These are phyloP conservation scores for Selenicereus undatus DNA, from an alignment of 148 eudicot species.

Conservation along the genomic window DNA sequence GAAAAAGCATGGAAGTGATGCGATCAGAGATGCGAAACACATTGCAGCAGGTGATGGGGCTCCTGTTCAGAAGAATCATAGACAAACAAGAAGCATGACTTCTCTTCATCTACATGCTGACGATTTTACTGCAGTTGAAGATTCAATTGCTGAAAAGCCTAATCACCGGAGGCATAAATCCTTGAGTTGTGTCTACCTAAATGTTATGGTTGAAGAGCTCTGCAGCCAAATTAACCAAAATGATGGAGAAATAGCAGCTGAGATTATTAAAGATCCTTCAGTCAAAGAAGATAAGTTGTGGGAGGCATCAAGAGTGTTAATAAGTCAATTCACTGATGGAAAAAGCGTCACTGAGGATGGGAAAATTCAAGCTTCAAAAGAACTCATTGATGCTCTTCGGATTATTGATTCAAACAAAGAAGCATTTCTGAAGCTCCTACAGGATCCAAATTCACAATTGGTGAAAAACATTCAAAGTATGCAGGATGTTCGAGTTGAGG, in stretches of 20 bases:
- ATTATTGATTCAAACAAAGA: constrained; percentile 51
- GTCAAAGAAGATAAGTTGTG: constrained; percentile 43
- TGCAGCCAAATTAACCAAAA: constrained; percentile 38
- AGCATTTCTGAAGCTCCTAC: constrained; percentile 40
- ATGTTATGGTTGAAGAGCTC: constrained; percentile 50
- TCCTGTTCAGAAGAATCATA: constrained; percentile 34
- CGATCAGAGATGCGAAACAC: constrained; percentile 25
- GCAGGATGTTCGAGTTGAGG: constrained; percentile 37
- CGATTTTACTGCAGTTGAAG: constrained; percentile 30
- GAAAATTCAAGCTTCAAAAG: constrained; percentile 33
- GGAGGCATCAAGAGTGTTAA: constrained; percentile 63
- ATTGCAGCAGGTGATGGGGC: constrained; percentile 19
- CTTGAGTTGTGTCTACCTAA: constrained; percentile 43
- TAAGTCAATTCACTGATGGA: constrained; percentile 38
- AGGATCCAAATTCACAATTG: constrained; percentile 46
- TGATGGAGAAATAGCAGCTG: constrained; percentile 25
- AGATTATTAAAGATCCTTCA: constrained; percentile 24
- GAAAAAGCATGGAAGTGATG: constrained; percentile 24
- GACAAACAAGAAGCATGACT: constrained; percentile 34
- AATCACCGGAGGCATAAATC: constrained; percentile 38
- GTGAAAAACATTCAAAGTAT: constrained; percentile 32
- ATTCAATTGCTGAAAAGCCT: constrained; percentile 26
- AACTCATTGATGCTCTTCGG: constrained; percentile 44
- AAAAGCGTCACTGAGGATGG: constrained; percentile 30
- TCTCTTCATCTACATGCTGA: constrained; percentile 42